Percentiles rank a stretch among this genome's conserved stretches.
Evolutionary conservation across 306 rosid species (phyloP).

Genomic region (Begonia loranthoides): DNA sequence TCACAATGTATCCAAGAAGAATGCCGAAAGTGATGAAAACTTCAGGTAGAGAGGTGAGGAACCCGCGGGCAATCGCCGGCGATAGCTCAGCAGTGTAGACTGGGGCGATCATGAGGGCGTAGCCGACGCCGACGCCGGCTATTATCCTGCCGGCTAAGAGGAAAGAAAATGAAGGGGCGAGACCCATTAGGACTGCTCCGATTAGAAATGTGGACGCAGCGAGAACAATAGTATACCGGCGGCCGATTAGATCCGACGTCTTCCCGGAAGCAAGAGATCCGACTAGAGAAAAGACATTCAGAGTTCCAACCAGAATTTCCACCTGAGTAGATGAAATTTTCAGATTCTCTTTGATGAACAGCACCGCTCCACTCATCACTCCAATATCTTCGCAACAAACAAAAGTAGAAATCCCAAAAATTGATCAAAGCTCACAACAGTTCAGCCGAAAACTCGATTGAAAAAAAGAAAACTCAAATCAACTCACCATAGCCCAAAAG

Average conservation of each 20-base stretch:
- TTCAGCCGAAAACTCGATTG: too few relatives aligned
- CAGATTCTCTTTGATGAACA: conserved; percentile 40
- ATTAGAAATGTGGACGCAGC: conserved; percentile 48
- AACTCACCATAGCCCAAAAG: conserved; percentile 68
- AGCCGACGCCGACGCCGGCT: conserved; percentile 79
- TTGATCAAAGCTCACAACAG: background rate
- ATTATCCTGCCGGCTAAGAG: conserved; percentile 47
- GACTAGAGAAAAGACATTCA: conserved; percentile 52
- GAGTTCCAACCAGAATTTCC: conserved; percentile 56
- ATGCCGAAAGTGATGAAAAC: conserved; percentile 61
- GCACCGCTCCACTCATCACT: conserved; percentile 85
- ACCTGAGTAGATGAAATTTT: conserved; percentile 45
- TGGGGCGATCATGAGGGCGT: conserved; percentile 60
- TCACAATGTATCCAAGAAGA: conserved; percentile 49
- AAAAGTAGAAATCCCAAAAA: background rate
- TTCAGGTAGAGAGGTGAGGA: conserved; percentile 75
- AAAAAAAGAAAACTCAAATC: background rate
- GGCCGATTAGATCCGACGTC: conserved; percentile 55
- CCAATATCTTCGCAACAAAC: conserved; percentile 39
- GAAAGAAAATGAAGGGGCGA: conserved; percentile 54
- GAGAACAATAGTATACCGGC: conserved; percentile 55
- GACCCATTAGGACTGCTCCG: conserved; percentile 67
- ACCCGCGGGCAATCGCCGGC: conserved; percentile 51
- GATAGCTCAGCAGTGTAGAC: conserved; percentile 70
- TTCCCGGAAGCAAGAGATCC: conserved; percentile 74